These are phyloP conservation scores for Fusarium succisae DNA, from an alignment of 2,329 filamentous ascomycete species.

Conservation along the genomic window DNA sequence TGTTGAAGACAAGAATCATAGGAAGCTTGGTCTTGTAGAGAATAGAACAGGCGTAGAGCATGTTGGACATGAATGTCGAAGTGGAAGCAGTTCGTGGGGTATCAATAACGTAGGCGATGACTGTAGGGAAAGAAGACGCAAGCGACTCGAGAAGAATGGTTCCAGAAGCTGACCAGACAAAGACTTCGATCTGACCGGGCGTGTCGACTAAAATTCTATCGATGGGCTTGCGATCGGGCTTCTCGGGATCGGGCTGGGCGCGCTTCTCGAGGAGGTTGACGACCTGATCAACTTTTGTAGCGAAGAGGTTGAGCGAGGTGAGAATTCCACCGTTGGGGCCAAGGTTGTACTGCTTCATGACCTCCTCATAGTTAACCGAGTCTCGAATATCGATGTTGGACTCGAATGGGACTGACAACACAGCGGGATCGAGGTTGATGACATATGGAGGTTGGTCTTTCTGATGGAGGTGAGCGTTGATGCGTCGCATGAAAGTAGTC, in stretches of 20 bases:
- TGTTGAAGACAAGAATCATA: constrained; percentile 99
- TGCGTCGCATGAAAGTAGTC: constrained; percentile 99
- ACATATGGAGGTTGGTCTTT: constrained; percentile 88
- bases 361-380: constrained; percentile 98
- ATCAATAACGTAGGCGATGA: constrained; percentile 97
- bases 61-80: constrained; percentile 99
- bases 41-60: constrained; percentile 98
- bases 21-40: constrained; percentile 98
- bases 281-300: constrained; percentile 97
- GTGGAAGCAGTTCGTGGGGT: constrained; percentile 93
- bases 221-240: constrained; percentile 70
- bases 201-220: constrained; percentile 93
- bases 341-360: constrained; percentile 99
- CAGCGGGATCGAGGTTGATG: constrained; percentile 95
- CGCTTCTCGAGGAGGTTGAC: constrained; percentile 90
- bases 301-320: constrained; percentile 94
- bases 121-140: constrained; percentile 93
- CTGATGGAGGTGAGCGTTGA: constrained; percentile 90
- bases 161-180: constrained; percentile 96
- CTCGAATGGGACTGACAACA: constrained; percentile 92
- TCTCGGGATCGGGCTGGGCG: constrained; percentile 69
- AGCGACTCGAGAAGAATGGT: constrained; percentile 93
- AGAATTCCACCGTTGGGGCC: constrained; percentile 97
- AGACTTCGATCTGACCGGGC: constrained; percentile 97
- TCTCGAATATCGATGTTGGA: constrained; percentile 99